These are phyloP conservation scores for Novymonas esmeraldas DNA, from an alignment of 208 protist genomes.

Conservation along the genomic window DNA sequence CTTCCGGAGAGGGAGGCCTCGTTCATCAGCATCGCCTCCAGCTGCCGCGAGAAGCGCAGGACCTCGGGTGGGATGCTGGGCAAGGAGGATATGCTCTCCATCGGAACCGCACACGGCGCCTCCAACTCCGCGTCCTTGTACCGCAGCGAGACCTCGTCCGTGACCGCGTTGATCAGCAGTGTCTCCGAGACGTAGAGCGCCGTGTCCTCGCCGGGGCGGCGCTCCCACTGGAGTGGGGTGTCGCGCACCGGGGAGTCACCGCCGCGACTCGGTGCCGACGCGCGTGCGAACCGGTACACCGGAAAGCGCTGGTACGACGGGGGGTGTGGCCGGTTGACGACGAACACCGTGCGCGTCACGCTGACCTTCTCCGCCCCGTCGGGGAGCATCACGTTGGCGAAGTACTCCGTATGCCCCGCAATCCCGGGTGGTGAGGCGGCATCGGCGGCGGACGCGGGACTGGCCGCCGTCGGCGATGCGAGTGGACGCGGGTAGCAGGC, in stretches of 20 bases:
- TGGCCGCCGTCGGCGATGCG: background rate
- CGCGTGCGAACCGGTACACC: conserved; percentile 50
- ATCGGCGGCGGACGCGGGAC: background rate
- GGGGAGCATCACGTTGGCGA: conserved; percentile 82
- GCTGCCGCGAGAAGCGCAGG: conserved; percentile 32
- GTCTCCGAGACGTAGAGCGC: conserved; percentile 38
- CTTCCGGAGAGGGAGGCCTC: conserved; percentile 15
- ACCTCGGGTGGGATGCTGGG: conserved; percentile 28
- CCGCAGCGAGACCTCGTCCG: conserved; percentile 33
- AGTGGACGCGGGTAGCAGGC: conserved; percentile 41
- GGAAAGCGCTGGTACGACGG: conserved; percentile 43
- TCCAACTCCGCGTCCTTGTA: conserved; percentile 37
- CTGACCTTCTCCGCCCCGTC: conserved; percentile 75
- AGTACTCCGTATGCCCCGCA: conserved; percentile 51
- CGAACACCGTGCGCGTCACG: conserved; percentile 64
- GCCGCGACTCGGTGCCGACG: background rate
- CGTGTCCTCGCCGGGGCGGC: conserved; percentile 15
- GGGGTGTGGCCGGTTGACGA: conserved; percentile 56
- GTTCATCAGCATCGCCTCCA: conserved; percentile 37
- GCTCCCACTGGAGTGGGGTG: no score
- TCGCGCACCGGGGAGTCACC: background rate
- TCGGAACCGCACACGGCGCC: conserved; percentile 17
- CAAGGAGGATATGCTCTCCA: conserved; percentile 38
- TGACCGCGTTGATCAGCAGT: conserved; percentile 37
- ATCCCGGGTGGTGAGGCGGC: conserved; percentile 19